Conservation (phyloP, 768 basidiomycete genomes). For the Termitomyces sp. region DNA sequence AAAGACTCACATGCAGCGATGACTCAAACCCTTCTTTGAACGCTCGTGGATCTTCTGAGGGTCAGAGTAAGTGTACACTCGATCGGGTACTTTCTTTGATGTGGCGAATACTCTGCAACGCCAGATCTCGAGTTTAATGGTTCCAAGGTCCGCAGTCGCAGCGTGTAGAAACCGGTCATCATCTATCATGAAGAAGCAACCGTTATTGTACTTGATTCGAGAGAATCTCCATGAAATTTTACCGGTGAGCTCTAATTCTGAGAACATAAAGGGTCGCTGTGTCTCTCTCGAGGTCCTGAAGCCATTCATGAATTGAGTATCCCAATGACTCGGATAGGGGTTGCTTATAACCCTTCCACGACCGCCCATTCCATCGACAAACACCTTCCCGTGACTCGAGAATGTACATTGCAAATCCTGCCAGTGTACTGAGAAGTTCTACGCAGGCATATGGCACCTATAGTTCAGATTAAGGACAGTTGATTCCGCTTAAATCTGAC, state of each 20-base stretch:
- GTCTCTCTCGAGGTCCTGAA: conserved; percentile 7
- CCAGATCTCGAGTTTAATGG: conserved; percentile 11
- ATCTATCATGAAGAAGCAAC: conserved; percentile 7
- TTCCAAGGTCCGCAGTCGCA: conserved; percentile 7
- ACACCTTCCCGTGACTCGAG: background rate
- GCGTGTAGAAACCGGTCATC: conserved; percentile 17
- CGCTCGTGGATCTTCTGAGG: conserved; percentile 16
- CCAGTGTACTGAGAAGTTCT: conserved; percentile 19
- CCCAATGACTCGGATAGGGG: too few relatives aligned
- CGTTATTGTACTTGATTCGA: too few relatives aligned
- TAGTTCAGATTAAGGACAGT: background rate
- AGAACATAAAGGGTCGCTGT: conserved; percentile 14
- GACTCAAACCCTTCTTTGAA: conserved; percentile 14
- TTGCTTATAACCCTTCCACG: background rate
- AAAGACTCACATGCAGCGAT: conserved; percentile 8
- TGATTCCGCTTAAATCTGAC: conserved; percentile 1
- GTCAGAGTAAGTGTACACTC: background rate
- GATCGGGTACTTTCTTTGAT: background rate
- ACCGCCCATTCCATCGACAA: conserved; percentile 13
- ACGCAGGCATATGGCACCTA: background rate
- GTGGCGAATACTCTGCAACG: background rate
- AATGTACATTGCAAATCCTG: background rate
- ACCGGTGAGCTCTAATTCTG: conserved; percentile 19
- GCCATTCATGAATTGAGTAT: background rate
- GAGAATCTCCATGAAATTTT: background rate